Evolutionary conservation across 78 protist genomes (phyloP), one percentile per base, ranked within the genome.

Genomic region (Dictyostelium intermedium): DNA sequence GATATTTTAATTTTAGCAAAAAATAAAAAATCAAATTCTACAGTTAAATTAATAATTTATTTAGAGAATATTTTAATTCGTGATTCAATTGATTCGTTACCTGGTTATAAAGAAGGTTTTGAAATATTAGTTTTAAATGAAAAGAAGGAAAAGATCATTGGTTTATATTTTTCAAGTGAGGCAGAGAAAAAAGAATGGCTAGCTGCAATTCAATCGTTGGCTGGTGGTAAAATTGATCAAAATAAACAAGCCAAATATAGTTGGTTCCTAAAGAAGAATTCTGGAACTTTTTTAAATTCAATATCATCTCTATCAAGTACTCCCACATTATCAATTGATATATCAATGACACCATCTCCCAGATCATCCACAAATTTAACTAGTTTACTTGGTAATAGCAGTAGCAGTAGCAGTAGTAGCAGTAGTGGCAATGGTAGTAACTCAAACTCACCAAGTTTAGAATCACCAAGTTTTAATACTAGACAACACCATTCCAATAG

Each of bases 141-240:
- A 30, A 87, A 87, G 69, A 79, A 87, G 11, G 93, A 87, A 18
- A 87, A 87, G 76, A 66, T 87, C 6, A n/a, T 79, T 37, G 47
- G 77, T 34, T 32, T 87, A 16, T 87, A 47, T n/a, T 87, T 61
- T 32, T 11, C 66, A 13, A 60, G 56, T 66, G 93, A 87, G 16
- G 37, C 47, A 41, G 93, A 87, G 50, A 87, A 87, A 78, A 87
- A 87, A 25, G 93, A 87, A 30, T 87, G 84, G 81, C 70, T 87
- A 2, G 79, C 66, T 16, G 37, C 35, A 20, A 63, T 87, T 27
- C 82, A 87, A 43, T 25, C 50, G 11, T 16, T 78, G 25, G 35
- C 93, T 53, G 82, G 82, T 79, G 37, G 30, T 14, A 60, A 79
- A 4, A 61, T 43, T 30, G 93, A 79, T 60, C 79, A 45, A 47